These are phyloP conservation scores for Microcos paniculata DNA, from an alignment of 345 rosid genomes.

Conservation along the genomic window DNA sequence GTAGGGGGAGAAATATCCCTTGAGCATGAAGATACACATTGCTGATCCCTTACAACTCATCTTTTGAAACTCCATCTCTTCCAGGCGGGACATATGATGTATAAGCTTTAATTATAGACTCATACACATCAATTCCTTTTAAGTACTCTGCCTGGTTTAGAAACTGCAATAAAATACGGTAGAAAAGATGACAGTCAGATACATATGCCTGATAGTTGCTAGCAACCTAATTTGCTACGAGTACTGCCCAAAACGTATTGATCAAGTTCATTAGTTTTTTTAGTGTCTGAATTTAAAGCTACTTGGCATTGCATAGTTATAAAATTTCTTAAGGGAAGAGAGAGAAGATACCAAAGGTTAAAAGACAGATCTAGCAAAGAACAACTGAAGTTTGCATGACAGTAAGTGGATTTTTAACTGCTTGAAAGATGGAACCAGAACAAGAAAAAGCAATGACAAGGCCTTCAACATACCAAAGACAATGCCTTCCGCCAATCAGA, in stretches of 20 bases:
- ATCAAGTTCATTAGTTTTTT: not conserved
- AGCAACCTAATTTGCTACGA: not conserved
- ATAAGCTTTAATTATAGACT: slow-evolving; percentile 65
- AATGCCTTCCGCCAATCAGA: not conserved
- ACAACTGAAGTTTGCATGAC: not conserved
- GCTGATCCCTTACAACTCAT: slow-evolving; percentile 55
- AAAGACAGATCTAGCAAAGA: not conserved
- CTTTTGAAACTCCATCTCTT: slow-evolving; percentile 39
- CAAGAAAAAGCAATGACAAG: not conserved
- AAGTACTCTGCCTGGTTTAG: slow-evolving; percentile 74
- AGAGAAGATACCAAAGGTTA: not conserved
- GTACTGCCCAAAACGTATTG: not conserved
- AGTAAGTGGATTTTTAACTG: not conserved
- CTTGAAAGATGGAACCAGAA: not conserved
- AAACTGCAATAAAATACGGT: slow-evolving; percentile 54
- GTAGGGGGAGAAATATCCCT: not conserved
- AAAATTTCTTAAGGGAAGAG: not conserved
- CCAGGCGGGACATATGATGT: slow-evolving; percentile 42
- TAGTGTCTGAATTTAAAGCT: not conserved
- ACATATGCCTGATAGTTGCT: not conserved
- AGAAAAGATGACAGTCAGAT: slow-evolving; percentile 11
- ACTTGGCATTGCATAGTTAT: not conserved
- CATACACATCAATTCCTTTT: slow-evolving; percentile 77
- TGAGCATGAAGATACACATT: too few species aligned
- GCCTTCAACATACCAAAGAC: not conserved